Evolutionary conservation across 495 filamentous ascomycete species (phyloP), one percentile per base, ranked within the genome.

Genomic region (Aspergillus egyptiacus): DNA sequence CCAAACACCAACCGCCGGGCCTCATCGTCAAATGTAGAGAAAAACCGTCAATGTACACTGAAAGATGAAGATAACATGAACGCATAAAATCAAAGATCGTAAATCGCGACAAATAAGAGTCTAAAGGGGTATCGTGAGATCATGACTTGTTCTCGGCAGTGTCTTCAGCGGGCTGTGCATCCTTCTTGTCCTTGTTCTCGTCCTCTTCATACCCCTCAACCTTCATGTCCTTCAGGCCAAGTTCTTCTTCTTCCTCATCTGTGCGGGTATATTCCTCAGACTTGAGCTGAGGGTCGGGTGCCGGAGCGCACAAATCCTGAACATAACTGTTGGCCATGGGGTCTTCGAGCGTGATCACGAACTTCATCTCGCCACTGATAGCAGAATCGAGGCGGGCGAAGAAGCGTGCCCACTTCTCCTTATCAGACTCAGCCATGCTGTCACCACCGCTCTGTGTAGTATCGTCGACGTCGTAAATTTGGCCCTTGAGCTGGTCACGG

Each of bases 171-270:
- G 30, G 34, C 58, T 60, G 33, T n/a, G 28, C n/a, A 6, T 59
- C 53, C 48, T 65, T 54, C 38, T 61, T 46, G 23, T 63, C 39
- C 39, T 39, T 20, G 36, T 11, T 44, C 27, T 6, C 53, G 50
- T 70, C 57, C 35, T 79, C 71, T 60, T 85, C 88, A 68, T 96
- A 96, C 0, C 80, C 82, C 61, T 96, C 89, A 0, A 83, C 84
- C 74, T 90, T 94, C 82, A 98, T 97, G 59, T 97, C 91, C 32
- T 66, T 79, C 54, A 97, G 69, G 0, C 93, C 93, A 17, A 98
- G 71, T 27, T 95, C 85, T 55, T 97, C 94, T 63, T 93, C 84
- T 63, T 97, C 94, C 65, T 95, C 84, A 0, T 82, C 81, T 1
- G 90, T 94, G 51, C 93, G 77, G 37, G 84, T 81, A 61, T 97